Base-by-base conservation (phyloP, 1,284 basidiomycete species). In the Anthracocystis setariae region DNA sequence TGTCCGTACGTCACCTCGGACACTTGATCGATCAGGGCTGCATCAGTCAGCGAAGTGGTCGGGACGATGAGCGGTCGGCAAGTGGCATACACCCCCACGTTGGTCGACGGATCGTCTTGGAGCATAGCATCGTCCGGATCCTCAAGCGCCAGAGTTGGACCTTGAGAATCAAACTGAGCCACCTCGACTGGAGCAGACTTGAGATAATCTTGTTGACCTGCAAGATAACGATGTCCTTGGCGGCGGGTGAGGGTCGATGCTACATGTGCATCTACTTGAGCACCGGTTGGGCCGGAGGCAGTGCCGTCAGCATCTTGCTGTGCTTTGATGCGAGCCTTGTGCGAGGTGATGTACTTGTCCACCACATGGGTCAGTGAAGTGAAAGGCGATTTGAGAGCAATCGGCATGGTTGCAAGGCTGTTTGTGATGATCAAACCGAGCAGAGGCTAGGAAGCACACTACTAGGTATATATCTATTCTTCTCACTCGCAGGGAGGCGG, bases 51-150 rank as follows among this genome's bases (percentile, higher is more conserved):
- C 2, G 66, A 21, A 18, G 57, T 55, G 1, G 47, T 47, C 1
- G 59, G 51, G 15, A 59, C 44, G n/a, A 59, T 40, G 29, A 24
- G 23, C 1, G 63, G 47, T 4, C 39, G 38, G 35, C 47, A 44
- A 1, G 46, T 57, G 13, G 65, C 44, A 25, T 25, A 58, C 3
- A 54, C 7, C 3, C 33, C 46, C 1, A 54, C 53, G 5, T 25
- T 8, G 9, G 40, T 42, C 18, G 18, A n/a, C 10, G 71, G 67
- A 23, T 72, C 64, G 13, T 76, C 74, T 5, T 45, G 18, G 13
- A 76, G 53, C 0, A 46, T 25, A 0, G 72, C 60, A 5, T 77
- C 71, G 27, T 58, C 15, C 1, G 72, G 64, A 38, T 77, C 74
- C 39, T 77, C 72, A 2, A 77, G 43, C 0, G 74, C 76, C 0